Percentiles rank a stretch among this genome's conserved stretches.
Evolutionary conservation across 345 rosid species (phyloP).

Genomic region (Odontarrhena argentea): DNA sequence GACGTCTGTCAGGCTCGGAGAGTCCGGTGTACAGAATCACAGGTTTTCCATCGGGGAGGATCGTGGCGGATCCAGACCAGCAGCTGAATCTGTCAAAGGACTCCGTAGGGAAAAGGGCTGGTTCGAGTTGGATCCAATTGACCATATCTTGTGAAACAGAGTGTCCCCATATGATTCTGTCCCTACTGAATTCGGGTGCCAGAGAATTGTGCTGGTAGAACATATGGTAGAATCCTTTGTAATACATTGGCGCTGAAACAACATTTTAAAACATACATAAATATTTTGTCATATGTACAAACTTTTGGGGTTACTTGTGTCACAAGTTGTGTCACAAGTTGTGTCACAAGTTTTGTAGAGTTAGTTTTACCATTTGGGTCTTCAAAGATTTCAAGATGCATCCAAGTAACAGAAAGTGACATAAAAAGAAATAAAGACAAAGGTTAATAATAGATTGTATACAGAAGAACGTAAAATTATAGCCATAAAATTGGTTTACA

Average conservation of each 20-base stretch:
- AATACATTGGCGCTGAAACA: conserved; percentile 69
- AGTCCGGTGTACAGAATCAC: conserved; percentile 66
- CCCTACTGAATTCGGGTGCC: conserved; percentile 50
- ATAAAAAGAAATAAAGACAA: no score
- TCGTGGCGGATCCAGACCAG: conserved; percentile 74
- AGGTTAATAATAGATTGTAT: no score
- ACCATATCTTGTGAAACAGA: conserved; percentile 68
- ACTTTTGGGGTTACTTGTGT: background rate
- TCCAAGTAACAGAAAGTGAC: conserved; percentile 11
- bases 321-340: conserved; percentile 17
- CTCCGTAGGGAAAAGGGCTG: conserved; percentile 59
- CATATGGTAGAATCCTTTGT: conserved; percentile 58
- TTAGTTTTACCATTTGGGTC: conserved; percentile 31
- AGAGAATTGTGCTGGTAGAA: conserved; percentile 58
- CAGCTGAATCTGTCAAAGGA: conserved; percentile 61
- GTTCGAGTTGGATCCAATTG: conserved; percentile 63
- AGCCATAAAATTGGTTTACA: no score
- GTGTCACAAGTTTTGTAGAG: conserved; percentile 4
- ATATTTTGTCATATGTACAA: background rate
- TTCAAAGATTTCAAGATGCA: conserved; percentile 19
- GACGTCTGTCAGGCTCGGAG: conserved; percentile 25
- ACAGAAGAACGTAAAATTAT: no score
- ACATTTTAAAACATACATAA: conserved; percentile 5
- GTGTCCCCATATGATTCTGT: conserved; percentile 64
- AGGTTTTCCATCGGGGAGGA: conserved; percentile 59